Percentiles rank a stretch among this genome's conserved stretches.
Conservation (phyloP, 768 basidiomycete genomes). For the Myochromella boudieri region DNA sequence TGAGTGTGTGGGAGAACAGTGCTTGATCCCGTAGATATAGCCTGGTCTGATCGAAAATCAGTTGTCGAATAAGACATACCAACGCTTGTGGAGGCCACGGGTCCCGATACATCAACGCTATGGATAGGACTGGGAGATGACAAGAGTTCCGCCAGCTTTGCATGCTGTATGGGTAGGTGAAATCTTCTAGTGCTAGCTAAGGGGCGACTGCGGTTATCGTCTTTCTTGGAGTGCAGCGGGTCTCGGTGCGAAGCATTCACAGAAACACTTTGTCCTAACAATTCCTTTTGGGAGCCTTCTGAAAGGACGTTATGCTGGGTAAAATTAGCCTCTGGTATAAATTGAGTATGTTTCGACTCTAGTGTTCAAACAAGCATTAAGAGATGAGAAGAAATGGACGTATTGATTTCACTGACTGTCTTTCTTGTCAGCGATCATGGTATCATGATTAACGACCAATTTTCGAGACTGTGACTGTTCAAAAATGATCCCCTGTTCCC, state of each 20-base stretch:
- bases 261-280: too few species aligned
- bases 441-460: neutral
- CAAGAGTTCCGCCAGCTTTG: constrained; percentile 33
- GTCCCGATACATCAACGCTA: neutral
- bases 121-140: constrained; percentile 19
- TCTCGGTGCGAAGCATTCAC: neutral
- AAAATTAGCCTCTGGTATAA: too few species aligned
- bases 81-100: neutral
- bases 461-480: neutral
- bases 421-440: neutral
- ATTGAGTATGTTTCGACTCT: neutral
- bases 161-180: constrained; percentile 28
- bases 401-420: neutral
- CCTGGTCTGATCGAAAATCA: neutral
- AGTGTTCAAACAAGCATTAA: neutral
- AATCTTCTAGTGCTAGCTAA: neutral
- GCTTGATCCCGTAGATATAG: neutral
- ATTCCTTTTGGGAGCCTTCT: too few species aligned
- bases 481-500: neutral
- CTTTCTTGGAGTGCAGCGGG: neutral
- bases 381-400: neutral
- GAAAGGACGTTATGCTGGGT: neutral
- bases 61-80: neutral
- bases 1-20: too few species aligned
- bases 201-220: neutral